Evolutionary conservation across 2,329 filamentous ascomycete species (phyloP).

Genomic region (Talaromyces sp.): DNA sequence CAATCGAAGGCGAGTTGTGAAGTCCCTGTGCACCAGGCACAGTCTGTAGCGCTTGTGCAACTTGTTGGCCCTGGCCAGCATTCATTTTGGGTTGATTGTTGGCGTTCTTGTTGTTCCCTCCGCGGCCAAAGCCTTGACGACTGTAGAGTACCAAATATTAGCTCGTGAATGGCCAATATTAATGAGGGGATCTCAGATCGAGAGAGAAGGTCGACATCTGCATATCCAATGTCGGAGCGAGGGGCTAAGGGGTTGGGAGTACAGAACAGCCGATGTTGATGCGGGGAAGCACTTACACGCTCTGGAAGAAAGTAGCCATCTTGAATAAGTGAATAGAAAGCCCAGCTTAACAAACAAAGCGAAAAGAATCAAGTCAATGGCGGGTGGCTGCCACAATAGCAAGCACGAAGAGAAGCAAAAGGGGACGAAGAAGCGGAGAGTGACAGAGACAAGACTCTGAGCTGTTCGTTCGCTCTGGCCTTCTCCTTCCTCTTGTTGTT

Average conservation of each 20-base stretch:
- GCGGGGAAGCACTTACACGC: constrained; percentile 42
- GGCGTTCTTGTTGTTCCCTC: constrained; percentile 46
- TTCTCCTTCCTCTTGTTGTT: constrained; percentile 11
- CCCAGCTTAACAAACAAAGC: constrained; percentile 14
- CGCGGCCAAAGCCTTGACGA: constrained; percentile 50
- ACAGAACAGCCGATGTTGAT: constrained; percentile 16
- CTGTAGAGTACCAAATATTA: constrained; percentile 27
- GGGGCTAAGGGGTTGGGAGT: constrained; percentile 4
- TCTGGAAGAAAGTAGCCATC: constrained; percentile 51
- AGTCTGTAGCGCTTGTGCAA: constrained; percentile 27
- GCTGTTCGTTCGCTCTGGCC: constrained; percentile 16
- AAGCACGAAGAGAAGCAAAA: not conserved
- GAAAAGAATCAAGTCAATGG: not conserved
- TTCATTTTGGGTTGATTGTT: constrained; percentile 41
- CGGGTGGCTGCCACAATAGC: constrained; percentile 8
- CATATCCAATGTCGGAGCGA: not conserved
- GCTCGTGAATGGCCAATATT: not conserved
- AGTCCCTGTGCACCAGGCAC: constrained; percentile 22
- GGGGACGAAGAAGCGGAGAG: constrained; percentile 9
- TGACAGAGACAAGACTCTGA: constrained; percentile 1
- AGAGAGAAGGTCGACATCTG: constrained; percentile 11
- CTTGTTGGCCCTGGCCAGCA: constrained; percentile 32
- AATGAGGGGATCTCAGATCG: not conserved
- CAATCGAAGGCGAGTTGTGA: constrained; percentile 40
- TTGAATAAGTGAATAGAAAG: constrained; percentile 19